phyloP scores from a whole-genome alignment of 2,329 filamentous ascomycete species.

The Hymenoscyphus occultus region DNA sequence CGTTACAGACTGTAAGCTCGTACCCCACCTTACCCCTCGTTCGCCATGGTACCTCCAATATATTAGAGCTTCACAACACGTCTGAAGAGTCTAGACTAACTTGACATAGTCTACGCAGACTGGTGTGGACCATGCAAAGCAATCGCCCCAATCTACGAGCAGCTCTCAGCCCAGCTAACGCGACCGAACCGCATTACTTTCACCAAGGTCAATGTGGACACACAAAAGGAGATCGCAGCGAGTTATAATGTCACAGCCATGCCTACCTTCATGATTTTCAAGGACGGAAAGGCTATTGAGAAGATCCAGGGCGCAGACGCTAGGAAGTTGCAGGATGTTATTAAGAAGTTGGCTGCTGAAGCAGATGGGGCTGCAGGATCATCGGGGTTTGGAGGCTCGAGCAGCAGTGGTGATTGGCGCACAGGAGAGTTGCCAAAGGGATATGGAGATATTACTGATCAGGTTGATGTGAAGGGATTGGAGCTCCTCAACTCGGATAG shows the following conservation, averaged over 20 bases:
- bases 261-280: conserved; percentile 91
- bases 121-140: conserved; percentile 83
- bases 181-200: conserved; percentile 74
- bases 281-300: conserved; percentile 63
- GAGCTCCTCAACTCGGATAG: conserved; percentile 87
- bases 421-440: conserved; percentile 73
- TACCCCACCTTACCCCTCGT: conserved; percentile 33
- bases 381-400: conserved; percentile 30
- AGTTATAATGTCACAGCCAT: conserved; percentile 72
- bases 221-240: conserved; percentile 68
- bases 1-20: conserved; percentile 78
- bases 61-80: conserved; percentile 7
- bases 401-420: conserved; percentile 59
- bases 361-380: conserved; percentile 45
- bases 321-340: conserved; percentile 63
- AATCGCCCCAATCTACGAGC: conserved; percentile 80
- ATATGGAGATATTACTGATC: conserved; percentile 78
- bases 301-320: conserved; percentile 74
- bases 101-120: conserved; percentile 71
- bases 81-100: neutral
- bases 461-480: conserved; percentile 74
- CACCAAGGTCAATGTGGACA: conserved; percentile 80
- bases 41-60: conserved; percentile 1
- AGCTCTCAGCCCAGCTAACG: conserved; percentile 68
- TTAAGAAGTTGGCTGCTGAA: conserved; percentile 69